Conservation (phyloP, 345 rosid species). For the Cardiospermum halicacabum region DNA sequence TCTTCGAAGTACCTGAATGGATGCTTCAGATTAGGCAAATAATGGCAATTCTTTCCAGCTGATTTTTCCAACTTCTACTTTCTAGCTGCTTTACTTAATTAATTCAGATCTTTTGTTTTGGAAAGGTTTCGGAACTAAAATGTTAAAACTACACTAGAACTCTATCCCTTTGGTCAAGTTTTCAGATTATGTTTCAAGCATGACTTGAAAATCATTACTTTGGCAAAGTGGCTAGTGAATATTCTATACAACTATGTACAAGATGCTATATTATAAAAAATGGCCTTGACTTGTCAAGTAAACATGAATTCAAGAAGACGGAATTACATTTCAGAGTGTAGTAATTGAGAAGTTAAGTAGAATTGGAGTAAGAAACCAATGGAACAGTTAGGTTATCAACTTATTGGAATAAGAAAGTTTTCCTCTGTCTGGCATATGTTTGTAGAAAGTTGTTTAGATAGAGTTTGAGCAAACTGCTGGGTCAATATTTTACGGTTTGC, state of each 20-base stretch:
- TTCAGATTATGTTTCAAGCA: not conserved
- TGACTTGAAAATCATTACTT: not conserved
- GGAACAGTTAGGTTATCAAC: not conserved
- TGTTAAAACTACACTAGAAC: not conserved
- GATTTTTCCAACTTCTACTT: not conserved
- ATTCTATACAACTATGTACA: too few species aligned
- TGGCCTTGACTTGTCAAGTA: not conserved
- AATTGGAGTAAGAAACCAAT: not conserved
- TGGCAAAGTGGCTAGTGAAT: too few species aligned
- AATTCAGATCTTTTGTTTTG: not conserved
- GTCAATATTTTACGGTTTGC: not conserved
- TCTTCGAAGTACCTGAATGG: not conserved
- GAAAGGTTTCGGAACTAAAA: not conserved
- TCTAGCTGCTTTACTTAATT: not conserved
- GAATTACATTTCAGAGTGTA: not conserved
- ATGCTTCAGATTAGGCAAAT: constrained; percentile 6
- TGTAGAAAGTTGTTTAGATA: not conserved
- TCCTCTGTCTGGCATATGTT: not conserved
- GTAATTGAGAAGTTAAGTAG: not conserved
- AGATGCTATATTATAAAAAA: not conserved
- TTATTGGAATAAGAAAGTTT: not conserved
- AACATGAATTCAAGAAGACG: not conserved
- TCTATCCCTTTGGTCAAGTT: not conserved
- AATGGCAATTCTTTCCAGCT: not conserved
- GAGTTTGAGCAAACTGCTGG: not conserved